A percentile compares a stretch with the other conserved stretches of the same genome.
These are phyloP conservation scores for Oryza rufipogon DNA, from an alignment of 176 grass and related monocot species.

Conservation along the genomic window DNA sequence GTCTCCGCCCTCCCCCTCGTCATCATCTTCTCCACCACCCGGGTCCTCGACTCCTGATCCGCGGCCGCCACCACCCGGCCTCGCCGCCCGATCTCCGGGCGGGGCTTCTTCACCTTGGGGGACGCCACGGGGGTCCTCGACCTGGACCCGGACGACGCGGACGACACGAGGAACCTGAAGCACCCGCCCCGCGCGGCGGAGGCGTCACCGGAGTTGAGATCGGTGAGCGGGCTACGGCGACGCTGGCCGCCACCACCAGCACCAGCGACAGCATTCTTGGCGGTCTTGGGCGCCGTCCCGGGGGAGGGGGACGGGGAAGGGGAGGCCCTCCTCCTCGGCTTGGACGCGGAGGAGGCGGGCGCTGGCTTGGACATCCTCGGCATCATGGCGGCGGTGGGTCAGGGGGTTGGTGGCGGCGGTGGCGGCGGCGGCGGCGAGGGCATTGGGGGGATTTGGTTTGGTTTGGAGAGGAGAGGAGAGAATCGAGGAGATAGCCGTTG, in stretches of 20 bases:
- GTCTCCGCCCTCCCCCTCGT: not conserved
- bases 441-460: conserved; percentile 8
- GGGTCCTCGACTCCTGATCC: conserved; percentile 38
- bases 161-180: conserved; percentile 64
- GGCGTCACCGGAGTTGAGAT: conserved; percentile 54
- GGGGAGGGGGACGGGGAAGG: conserved; percentile 36
- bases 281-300: conserved; percentile 41
- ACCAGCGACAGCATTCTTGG: conserved; percentile 26
- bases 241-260: conserved; percentile 12
- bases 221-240: conserved; percentile 64
- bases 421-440: not conserved
- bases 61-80: not conserved
- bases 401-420: no score
- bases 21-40: not conserved
- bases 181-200: conserved; percentile 40
- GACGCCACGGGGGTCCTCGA: conserved; percentile 7
- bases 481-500: conserved; percentile 43
- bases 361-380: conserved; percentile 6
- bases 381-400: conserved; percentile 17
- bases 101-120: not conserved
- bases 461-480: not conserved
- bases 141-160: conserved; percentile 40
- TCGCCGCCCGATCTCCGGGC: not conserved
- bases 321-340: conserved; percentile 21
- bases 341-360: conserved; percentile 28